These are phyloP conservation scores for Nakazawaea ambrosiae DNA, from an alignment of 805 yeast genomes.

Conservation along the genomic window DNA sequence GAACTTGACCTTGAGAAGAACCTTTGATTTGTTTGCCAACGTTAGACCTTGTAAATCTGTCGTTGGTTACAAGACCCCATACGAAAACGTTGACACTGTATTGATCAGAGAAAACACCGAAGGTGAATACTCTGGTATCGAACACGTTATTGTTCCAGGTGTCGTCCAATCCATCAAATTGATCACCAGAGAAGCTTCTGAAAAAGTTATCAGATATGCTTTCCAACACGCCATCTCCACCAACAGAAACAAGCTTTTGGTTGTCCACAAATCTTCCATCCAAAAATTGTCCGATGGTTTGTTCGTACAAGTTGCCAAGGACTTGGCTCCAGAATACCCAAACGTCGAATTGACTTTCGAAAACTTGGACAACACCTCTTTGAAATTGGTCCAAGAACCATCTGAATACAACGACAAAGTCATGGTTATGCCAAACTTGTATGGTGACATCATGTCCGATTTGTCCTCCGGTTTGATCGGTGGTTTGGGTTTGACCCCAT, in stretches of 20 bases:
- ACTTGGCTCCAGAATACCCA: constrained; percentile 87
- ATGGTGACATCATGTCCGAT: constrained; percentile 99
- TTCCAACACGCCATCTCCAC: constrained; percentile 91
- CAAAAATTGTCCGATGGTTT: constrained; percentile 98
- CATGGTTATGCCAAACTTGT: constrained; percentile 96
- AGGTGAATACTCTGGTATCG: constrained; percentile 99
- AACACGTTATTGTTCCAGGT: constrained; percentile 96
- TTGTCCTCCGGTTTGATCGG: constrained; percentile 97
- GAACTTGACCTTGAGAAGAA: constrained; percentile 95
- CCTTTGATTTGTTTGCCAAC: constrained; percentile 93
- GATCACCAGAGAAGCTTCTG: constrained; percentile 94
- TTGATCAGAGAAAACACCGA: constrained; percentile 98
- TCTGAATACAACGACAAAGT: constrained; percentile 80
- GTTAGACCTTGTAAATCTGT: constrained; percentile 95
- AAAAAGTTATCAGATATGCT: constrained; percentile 94
- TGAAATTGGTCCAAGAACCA: constrained; percentile 87
- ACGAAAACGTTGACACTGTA: constrained; percentile 85
- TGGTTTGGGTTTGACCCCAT: constrained; percentile 97
- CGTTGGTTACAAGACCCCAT: constrained; percentile 89
- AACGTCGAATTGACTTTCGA: constrained; percentile 78
- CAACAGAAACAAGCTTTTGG: constrained; percentile 81
- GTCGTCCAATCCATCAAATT: constrained; percentile 97
- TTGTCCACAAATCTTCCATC: constrained; percentile 97
- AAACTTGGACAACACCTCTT: constrained; percentile 91
- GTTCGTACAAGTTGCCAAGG: constrained; percentile 86